Evolutionary conservation across 1,284 basidiomycete genomes (phyloP).

Genomic region (Abortiporus biennis): DNA sequence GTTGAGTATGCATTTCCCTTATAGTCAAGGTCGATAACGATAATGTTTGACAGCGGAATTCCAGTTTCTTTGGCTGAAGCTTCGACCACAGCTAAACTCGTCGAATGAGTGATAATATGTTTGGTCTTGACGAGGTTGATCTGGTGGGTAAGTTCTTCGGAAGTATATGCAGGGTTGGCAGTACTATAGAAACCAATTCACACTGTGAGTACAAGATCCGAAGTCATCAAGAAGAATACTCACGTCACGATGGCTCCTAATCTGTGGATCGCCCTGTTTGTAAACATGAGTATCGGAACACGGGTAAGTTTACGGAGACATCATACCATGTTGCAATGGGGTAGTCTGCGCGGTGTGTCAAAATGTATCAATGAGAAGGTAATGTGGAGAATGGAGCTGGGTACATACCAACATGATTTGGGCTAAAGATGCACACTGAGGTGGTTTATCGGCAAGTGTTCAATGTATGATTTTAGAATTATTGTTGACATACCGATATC

Average conservation of each 20-base stretch:
- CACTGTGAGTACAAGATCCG: conserved; percentile 24
- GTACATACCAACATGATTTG: conserved; percentile 21
- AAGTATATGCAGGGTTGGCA: conserved; percentile 66
- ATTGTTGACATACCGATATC: conserved; percentile 20
- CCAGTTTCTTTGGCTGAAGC: conserved; percentile 45
- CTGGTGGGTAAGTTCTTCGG: conserved; percentile 62
- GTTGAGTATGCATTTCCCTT: conserved; percentile 20
- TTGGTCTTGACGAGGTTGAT: conserved; percentile 47
- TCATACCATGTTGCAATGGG: conserved; percentile 53
- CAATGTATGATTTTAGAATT: too few species aligned
- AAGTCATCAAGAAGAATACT: conserved; percentile 15
- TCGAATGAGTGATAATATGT: conserved; percentile 56
- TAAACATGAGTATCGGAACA: background rate
- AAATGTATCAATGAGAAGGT: conserved; percentile 4
- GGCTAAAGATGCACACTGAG: conserved; percentile 18
- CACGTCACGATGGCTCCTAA: conserved; percentile 62
- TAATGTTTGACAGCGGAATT: conserved; percentile 46
- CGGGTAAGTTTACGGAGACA: background rate
- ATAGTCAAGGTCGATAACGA: conserved; percentile 39
- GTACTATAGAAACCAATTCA: conserved; percentile 24
- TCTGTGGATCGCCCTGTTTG: conserved; percentile 58
- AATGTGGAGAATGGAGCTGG: background rate
- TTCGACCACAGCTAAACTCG: conserved; percentile 41
- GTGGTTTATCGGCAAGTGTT: background rate
- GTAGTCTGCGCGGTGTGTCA: conserved; percentile 49